Percentiles rank a stretch among this genome's conserved stretches.
phyloP scores from a whole-genome alignment of 495 filamentous ascomycete species.

The Xylaria flabelliformis region DNA sequence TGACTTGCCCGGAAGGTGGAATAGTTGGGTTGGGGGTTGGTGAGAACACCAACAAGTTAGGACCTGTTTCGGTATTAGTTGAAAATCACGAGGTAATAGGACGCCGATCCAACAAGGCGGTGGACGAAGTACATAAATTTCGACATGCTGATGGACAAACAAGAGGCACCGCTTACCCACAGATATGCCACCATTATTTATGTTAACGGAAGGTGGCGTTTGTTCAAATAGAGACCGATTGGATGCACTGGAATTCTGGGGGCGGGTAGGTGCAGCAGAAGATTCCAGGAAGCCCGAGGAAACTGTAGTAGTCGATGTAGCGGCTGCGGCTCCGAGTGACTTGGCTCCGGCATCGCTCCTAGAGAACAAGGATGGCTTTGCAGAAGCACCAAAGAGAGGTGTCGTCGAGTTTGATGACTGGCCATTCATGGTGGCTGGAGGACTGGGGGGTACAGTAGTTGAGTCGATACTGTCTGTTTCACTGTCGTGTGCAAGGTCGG shows the following conservation, averaged over 20 bases:
- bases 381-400: neutral
- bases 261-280: neutral
- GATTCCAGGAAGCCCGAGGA: neutral
- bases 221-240: conserved; percentile 7
- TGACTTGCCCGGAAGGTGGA: neutral
- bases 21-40: neutral
- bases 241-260: neutral
- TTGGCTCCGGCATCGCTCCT: neutral
- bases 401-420: neutral
- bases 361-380: conserved; percentile 14
- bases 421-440: neutral
- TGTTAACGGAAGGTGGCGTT: neutral
- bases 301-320: neutral
- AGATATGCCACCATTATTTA: neutral
- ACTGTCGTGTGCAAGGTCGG: conserved; percentile 1
- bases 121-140: neutral
- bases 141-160: neutral
- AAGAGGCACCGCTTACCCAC: neutral
- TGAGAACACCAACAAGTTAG: neutral
- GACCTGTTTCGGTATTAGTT: conserved; percentile 1
- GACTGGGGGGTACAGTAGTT: neutral
- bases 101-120: neutral
- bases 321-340: neutral
- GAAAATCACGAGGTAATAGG: neutral
- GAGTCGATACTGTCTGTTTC: conserved; percentile 1